These are phyloP conservation scores for Psidium guajava DNA, from an alignment of 345 rosid genomes.

Conservation along the genomic window DNA sequence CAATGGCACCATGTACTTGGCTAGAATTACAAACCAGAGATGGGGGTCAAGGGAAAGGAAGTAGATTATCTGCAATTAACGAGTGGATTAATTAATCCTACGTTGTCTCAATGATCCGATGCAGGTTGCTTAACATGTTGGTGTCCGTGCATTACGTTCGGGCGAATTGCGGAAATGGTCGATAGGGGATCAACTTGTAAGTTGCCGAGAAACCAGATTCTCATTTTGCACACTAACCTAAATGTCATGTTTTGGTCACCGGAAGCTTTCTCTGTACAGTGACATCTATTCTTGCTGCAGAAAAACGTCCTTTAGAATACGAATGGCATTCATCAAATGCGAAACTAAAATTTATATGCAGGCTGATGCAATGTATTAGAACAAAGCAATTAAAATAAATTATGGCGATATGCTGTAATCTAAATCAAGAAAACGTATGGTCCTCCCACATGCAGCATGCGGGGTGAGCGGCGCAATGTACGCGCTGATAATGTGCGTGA, in stretches of 20 bases:
- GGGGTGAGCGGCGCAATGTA: slow-evolving; percentile 36
- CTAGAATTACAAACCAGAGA: not conserved
- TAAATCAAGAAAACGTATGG: not conserved
- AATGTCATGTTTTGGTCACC: not conserved
- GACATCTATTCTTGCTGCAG: not conserved
- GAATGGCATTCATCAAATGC: not conserved
- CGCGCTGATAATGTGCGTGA: slow-evolving; percentile 14
- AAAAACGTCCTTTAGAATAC: not conserved
- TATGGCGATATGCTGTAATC: not conserved
- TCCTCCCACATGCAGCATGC: slow-evolving; percentile 28
- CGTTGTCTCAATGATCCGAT: not conserved
- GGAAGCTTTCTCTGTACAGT: not conserved
- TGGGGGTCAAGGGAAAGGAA: not conserved
- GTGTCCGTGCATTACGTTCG: slow-evolving; percentile 64
- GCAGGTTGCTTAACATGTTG: slow-evolving; percentile 58
- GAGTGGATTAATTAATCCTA: not conserved
- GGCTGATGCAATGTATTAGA: not conserved
- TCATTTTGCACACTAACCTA: not conserved
- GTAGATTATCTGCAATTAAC: not conserved
- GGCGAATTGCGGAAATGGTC: slow-evolving; percentile 56
- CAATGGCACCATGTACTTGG: not conserved
- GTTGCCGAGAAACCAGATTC: not conserved
- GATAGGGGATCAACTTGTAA: slow-evolving; percentile 45
- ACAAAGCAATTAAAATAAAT: not conserved
- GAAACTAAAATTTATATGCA: not conserved